Evolutionary conservation across 2,329 filamentous ascomycete species (phyloP), one percentile per base, ranked within the genome.

Genomic region (Colletotrichum siamense): DNA sequence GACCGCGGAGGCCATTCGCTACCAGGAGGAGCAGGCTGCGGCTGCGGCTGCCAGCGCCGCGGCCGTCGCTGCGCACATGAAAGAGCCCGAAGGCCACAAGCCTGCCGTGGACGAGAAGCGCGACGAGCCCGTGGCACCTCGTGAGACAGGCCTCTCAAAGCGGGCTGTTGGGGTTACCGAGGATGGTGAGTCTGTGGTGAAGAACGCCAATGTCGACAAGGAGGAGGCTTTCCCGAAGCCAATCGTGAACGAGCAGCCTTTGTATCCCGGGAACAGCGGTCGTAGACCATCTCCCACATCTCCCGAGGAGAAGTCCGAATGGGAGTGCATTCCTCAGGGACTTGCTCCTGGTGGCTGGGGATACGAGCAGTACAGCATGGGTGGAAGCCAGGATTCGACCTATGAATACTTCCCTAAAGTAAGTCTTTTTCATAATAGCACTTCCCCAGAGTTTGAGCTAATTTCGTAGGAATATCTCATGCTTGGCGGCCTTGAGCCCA

Each of bases 401-500:
- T 94, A 94, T 79, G 93, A 94, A 77, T 94, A 94, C 80, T 92
- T 94, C 78, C 89, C 92, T 73, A 94, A 94, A 57, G 73, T 73
- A 22, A 65, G 55, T 24, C 1, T 8, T 8, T 8, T 4, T 30
- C 8, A 6, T 22, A 1, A n/a, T 2, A 16, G 8, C 10, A n/a
- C n/a, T 49, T 49, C 12, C n/a, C 10, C 10, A 7, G 18, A 32
- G 22, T 15, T 10, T 6, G 24, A 10, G 16, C 81, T 83, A 72
- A 84, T 12, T 3, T 92, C 0, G 81, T 87, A 96, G 86, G 81
- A 87, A 81, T 94, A 94, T 81, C 86, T 97, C 15, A 89, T 98
- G 7, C 90, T 98, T 3, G 95, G 95, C 73, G 96, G 95, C 1
- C 88, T 92, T 2, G 91, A 93, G 77, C 86, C 89, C 34, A 94